Conservation (phyloP, 176 grass and related monocot species). For the Luzula sylvatica region DNA sequence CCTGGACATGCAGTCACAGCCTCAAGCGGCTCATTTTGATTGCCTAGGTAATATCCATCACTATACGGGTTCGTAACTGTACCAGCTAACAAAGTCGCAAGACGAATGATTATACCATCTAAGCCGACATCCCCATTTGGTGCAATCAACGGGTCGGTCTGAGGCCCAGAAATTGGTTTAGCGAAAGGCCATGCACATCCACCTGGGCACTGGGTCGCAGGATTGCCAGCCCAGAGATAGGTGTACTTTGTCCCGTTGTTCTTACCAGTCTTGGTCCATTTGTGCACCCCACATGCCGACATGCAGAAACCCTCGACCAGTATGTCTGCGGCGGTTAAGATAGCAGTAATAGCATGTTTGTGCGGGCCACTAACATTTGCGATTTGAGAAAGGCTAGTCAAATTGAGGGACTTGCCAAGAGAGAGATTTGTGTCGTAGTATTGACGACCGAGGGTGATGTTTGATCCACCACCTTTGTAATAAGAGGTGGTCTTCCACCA, state of each 20-base stretch:
- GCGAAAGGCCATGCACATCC: conserved; percentile 96
- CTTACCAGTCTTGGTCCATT: conserved; percentile 20
- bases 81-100: conserved; percentile 58
- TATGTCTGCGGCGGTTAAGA: conserved; percentile 61
- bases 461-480: conserved; percentile 38
- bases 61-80: conserved; percentile 75
- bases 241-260: conserved; percentile 32
- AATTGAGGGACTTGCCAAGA: conserved; percentile 42
- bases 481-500: conserved; percentile 57
- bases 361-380: conserved; percentile 34
- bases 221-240: conserved; percentile 74
- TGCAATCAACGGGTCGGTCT: conserved; percentile 34
- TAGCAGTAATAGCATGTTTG: conserved; percentile 35
- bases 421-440: conserved; percentile 32
- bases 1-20: conserved; percentile 68
- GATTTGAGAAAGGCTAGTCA: conserved; percentile 38
- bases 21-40: conserved; percentile 32
- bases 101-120: conserved; percentile 66
- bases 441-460: conserved; percentile 37
- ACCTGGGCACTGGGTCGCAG: conserved; percentile 58
- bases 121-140: conserved; percentile 63
- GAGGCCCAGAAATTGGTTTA: conserved; percentile 48
- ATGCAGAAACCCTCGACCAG: conserved; percentile 51
- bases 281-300: conserved; percentile 57
- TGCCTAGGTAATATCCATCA: conserved; percentile 68